These are phyloP conservation scores for Emergomyces orientalis DNA, from an alignment of 2,329 filamentous ascomycete genomes.

Conservation along the genomic window DNA sequence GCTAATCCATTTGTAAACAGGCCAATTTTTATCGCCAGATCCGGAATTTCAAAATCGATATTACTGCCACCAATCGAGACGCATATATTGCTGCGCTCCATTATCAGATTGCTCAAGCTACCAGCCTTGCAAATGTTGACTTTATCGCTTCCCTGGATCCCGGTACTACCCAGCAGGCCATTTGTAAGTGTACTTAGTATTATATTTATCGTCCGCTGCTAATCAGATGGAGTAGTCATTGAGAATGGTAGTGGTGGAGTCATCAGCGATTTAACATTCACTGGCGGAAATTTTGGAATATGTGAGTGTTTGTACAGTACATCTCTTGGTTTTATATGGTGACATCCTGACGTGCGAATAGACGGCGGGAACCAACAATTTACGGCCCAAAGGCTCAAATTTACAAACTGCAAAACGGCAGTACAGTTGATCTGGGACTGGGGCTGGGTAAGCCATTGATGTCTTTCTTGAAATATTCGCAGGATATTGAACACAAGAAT, in stretches of 20 bases:
- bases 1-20: background rate
- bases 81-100: slow-evolving; percentile 27
- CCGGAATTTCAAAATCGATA: slow-evolving; percentile 21
- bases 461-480: background rate
- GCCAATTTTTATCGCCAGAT: slow-evolving; percentile 19
- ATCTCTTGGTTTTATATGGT: background rate
- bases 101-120: slow-evolving; percentile 14
- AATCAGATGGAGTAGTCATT: background rate
- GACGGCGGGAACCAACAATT: slow-evolving; percentile 7
- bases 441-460: slow-evolving; percentile 4
- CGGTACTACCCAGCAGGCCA: slow-evolving; percentile 4
- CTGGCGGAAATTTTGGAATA: slow-evolving; percentile 6
- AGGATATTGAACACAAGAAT: background rate
- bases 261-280: slow-evolving; percentile 5
- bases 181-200: background rate
- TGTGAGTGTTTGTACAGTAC: background rate
- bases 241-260: slow-evolving; percentile 8
- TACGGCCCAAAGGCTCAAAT: slow-evolving; percentile 4
- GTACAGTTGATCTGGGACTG: slow-evolving; percentile 6
- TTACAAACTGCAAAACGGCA: slow-evolving; percentile 5
- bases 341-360: background rate
- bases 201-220: background rate
- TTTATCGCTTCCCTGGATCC: slow-evolving; percentile 4
- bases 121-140: slow-evolving; percentile 5
- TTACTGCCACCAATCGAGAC: slow-evolving; percentile 27